Conservation (phyloP, 495 filamentous ascomycete genomes). For the Choiromyces venosus region DNA sequence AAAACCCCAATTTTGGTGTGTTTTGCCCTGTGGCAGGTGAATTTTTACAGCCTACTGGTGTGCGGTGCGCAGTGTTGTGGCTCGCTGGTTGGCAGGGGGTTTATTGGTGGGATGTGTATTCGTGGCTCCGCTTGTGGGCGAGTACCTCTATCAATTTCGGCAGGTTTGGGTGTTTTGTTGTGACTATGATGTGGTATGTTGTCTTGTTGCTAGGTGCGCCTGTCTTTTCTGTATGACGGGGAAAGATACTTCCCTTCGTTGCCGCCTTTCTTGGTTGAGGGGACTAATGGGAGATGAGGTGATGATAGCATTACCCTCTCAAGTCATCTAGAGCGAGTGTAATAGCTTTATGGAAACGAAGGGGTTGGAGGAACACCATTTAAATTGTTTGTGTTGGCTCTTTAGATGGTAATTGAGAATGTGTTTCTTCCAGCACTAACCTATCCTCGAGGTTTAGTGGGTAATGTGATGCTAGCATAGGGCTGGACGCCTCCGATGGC, state of each 20-base stretch:
- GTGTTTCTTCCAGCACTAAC: neutral
- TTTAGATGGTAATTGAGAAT: neutral
- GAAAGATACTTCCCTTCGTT: neutral
- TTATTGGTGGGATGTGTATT: too few relatives aligned
- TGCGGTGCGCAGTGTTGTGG: neutral
- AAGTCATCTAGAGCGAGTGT: neutral
- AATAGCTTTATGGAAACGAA: neutral
- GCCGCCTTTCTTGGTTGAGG: neutral
- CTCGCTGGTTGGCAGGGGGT: neutral
- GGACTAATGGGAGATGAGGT: neutral
- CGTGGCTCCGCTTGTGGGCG: neutral
- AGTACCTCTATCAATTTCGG: neutral
- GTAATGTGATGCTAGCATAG: neutral
- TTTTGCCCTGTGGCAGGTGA: too few relatives aligned
- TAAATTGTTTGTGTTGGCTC: neutral
- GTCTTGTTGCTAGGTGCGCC: neutral
- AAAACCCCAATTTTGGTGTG: too few relatives aligned
- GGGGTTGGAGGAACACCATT: neutral
- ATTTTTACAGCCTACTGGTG: too few relatives aligned
- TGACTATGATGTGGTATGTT: neutral
- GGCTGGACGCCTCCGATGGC: too few relatives aligned
- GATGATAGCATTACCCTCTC: neutral
- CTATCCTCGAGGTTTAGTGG: neutral
- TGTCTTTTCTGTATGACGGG: neutral
- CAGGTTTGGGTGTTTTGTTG: neutral